These are phyloP conservation scores for Jatropha multifida DNA, from an alignment of 441 rosid species.

Conservation along the genomic window DNA sequence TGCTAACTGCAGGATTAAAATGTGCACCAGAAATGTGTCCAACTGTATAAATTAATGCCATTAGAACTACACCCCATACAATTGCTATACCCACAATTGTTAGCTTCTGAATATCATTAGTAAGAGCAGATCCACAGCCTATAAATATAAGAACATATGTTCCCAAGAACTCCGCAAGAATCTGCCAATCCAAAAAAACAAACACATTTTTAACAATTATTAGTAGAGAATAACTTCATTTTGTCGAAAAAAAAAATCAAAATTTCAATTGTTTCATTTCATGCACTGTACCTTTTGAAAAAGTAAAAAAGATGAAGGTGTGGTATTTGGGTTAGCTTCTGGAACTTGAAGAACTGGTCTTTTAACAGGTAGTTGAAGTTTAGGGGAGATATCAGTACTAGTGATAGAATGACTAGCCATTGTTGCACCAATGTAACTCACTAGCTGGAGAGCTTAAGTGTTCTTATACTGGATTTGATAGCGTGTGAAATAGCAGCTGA, in stretches of 20 bases:
- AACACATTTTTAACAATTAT: not conserved
- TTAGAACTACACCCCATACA: conserved; percentile 46
- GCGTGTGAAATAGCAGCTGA: no score
- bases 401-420: conserved; percentile 33
- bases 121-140: conserved; percentile 50
- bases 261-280: not conserved
- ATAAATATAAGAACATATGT: conserved; percentile 45
- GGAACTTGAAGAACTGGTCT: not conserved
- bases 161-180: conserved; percentile 50
- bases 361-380: conserved; percentile 17
- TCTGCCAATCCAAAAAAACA: conserved; percentile 24
- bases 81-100: conserved; percentile 43
- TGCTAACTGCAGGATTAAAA: conserved; percentile 57
- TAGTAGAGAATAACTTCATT: not conserved
- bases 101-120: conserved; percentile 33
- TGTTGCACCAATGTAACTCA: not conserved
- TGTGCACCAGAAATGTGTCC: conserved; percentile 57
- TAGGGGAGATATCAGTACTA: conserved; percentile 24
- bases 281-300: conserved; percentile 44
- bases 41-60: conserved; percentile 44
- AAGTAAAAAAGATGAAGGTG: conserved; percentile 25
- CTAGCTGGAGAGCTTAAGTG: not conserved
- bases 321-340: no score
- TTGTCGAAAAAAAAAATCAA: not conserved
- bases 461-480: conserved; percentile 1